Evolutionary conservation across 1,284 basidiomycete species (phyloP), one percentile per base, ranked within the genome.

Genomic region (Dichomitus squalens): DNA sequence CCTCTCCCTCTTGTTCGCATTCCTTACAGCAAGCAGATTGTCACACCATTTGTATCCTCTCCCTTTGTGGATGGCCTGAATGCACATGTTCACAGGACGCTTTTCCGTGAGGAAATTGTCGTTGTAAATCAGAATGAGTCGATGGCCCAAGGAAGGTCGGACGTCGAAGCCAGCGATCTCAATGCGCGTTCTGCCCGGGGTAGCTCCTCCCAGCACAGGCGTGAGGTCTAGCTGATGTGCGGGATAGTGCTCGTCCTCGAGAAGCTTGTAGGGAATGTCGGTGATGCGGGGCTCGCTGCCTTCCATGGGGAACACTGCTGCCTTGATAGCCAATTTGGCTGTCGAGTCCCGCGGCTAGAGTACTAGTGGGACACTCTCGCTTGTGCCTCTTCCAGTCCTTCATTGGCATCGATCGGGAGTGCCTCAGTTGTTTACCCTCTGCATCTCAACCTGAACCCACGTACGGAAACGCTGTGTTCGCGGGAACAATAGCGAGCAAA

Each of bases 381-480:
- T 48, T 53, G 35, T 53, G 52, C 16, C 60, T 53, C 34, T 18
- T 21, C 53, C 50, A 56, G 31, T 56, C 58, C 54, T 59, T 7
- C 12, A 39, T 27, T n/a, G 16, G 21, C 14, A 39, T 3, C n/a
- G 14, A 16, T n/a, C 4, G 2, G n/a, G n/a, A n/a, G 4, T 14
- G 21, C 21, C 7, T 41, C 21, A 14, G 21, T 7, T 14, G 21
- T 6, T 11, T 14, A 14, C 12, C 21, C 21, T 23, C 18, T 23
- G 12, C 21, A 5, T 5, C 12, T 23, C 9, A 6, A 41, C 12
- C 9, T 1, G 21, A 23, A 14, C n/a, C 8, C 14, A 23, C 39
- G 21, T 25, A 47, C 44, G 14, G 27, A 31, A 47, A 34, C 20
- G 27, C 44, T 34, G 18, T 49, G 47, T 16, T 33, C 29, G 9